Evolutionary conservation across 2,329 filamentous ascomycete species (phyloP).

Genomic region (Cryoendolithus antarcticus): DNA sequence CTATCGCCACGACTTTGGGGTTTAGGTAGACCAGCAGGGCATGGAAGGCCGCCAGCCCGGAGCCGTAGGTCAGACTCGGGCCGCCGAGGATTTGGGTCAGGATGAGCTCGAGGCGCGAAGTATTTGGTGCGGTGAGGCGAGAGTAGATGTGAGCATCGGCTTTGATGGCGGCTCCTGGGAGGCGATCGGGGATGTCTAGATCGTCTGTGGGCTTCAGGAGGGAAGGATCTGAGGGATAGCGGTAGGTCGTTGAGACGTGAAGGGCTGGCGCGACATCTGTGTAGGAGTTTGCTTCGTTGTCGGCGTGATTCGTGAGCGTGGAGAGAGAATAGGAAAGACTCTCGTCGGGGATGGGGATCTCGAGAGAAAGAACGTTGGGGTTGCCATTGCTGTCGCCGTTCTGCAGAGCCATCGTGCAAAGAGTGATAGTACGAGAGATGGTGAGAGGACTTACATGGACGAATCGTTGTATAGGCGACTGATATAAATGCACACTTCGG

Average conservation of each 20-base stretch:
- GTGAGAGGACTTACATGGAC: too few relatives aligned
- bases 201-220: conserved; percentile 35
- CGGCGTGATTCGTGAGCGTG: conserved; percentile 22
- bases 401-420: neutral
- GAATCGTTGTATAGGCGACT: too few relatives aligned
- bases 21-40: conserved; percentile 74
- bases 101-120: conserved; percentile 72
- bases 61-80: conserved; percentile 64
- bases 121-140: conserved; percentile 63
- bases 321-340: conserved; percentile 15
- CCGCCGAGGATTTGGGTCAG: conserved; percentile 61
- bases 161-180: conserved; percentile 29
- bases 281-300: conserved; percentile 22
- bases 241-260: conserved; percentile 84
- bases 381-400: conserved; percentile 3
- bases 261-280: conserved; percentile 76
- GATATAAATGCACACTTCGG: too few relatives aligned
- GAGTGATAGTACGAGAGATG: neutral
- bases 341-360: conserved; percentile 8
- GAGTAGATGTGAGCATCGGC: conserved; percentile 70
- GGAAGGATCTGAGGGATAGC: conserved; percentile 61
- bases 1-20: conserved; percentile 71
- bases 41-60: conserved; percentile 79
- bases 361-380: conserved; percentile 9
- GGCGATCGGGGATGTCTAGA: conserved; percentile 10